Percentiles rank a stretch among this genome's conserved stretches.
phyloP scores from a whole-genome alignment of 768 basidiomycete species.

The Russula ochroleuca region DNA sequence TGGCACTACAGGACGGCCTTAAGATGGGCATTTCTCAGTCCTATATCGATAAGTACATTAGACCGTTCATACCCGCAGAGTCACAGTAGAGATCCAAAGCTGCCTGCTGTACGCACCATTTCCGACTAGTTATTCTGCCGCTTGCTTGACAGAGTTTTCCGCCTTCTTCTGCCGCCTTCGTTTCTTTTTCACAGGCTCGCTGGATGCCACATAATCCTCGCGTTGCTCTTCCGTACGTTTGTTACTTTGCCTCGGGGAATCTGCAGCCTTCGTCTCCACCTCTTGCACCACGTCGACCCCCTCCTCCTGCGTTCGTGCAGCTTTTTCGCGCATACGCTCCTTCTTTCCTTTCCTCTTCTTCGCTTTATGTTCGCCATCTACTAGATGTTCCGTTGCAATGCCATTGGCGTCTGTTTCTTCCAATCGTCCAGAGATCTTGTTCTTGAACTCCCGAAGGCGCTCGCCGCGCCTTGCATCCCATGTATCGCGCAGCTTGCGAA shows the following conservation, averaged over 20 bases:
- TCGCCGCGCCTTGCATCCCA: constrained; percentile 65
- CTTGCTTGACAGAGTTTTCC: constrained; percentile 1
- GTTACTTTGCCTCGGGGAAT: neutral
- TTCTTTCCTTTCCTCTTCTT: constrained; percentile 72
- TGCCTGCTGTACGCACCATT: neutral
- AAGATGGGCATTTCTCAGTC: constrained; percentile 8
- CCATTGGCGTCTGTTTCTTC: constrained; percentile 27
- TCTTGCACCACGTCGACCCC: constrained; percentile 29
- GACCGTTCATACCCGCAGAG: constrained; percentile 21
- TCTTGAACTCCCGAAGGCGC: constrained; percentile 68
- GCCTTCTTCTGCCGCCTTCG: constrained; percentile 41
- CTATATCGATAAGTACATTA: constrained; percentile 20
- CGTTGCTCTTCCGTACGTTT: neutral
- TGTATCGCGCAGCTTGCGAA: constrained; percentile 55
- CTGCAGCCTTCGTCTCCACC: constrained; percentile 17
- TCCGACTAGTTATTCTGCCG: neutral
- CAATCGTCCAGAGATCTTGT: constrained; percentile 48
- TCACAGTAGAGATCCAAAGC: neutral
- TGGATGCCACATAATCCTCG: constrained; percentile 13
- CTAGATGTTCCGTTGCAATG: constrained; percentile 19
- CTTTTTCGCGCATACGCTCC: constrained; percentile 54
- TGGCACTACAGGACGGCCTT: constrained; percentile 14
- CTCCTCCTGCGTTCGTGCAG: constrained; percentile 29
- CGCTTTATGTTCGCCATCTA: constrained; percentile 33
- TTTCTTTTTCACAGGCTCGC: constrained; percentile 37